Percentiles rank a stretch among this genome's conserved stretches.
Conservation (phyloP, 257 asterid species). For the Dorcoceras hygrometricum region DNA sequence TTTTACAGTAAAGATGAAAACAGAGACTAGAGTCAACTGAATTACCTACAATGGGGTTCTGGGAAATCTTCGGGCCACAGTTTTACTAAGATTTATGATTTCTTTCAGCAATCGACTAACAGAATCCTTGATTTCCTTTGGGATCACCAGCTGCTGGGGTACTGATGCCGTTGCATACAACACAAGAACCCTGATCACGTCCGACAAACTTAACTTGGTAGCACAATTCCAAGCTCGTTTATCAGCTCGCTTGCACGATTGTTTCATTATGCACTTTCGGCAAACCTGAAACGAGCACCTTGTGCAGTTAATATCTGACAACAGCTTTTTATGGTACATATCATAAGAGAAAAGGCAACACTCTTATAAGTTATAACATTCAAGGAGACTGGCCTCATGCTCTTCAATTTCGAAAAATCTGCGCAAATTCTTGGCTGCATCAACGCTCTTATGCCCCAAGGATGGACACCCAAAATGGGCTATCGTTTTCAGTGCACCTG, state of each 20-base stretch:
- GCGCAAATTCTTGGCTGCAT: conserved; percentile 68
- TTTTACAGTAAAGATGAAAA: no score
- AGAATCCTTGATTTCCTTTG: conserved; percentile 53
- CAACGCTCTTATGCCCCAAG: conserved; percentile 35
- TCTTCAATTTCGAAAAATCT: conserved; percentile 64
- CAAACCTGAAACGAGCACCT: conserved; percentile 60
- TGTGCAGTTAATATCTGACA: conserved; percentile 12
- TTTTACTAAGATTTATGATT: conserved; percentile 47
- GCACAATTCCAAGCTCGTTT: conserved; percentile 29
- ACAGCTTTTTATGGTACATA: not conserved
- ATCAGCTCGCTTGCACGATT: conserved; percentile 52
- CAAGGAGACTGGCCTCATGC: conserved; percentile 41
- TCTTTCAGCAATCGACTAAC: conserved; percentile 61
- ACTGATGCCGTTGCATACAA: conserved; percentile 62
- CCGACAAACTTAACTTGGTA: conserved; percentile 37
- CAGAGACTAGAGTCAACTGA: not conserved
- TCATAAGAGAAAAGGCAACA: not conserved
- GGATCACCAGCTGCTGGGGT: conserved; percentile 51
- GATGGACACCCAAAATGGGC: conserved; percentile 87
- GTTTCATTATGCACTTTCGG: conserved; percentile 50
- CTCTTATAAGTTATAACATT: not conserved
- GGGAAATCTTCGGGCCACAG: conserved; percentile 24
- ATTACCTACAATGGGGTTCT: not conserved
- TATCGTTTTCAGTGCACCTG: conserved; percentile 68
- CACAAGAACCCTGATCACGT: conserved; percentile 49